These are phyloP conservation scores for Epichloe glyceriae DNA, from an alignment of 2,329 filamentous ascomycete genomes.

Conservation along the genomic window DNA sequence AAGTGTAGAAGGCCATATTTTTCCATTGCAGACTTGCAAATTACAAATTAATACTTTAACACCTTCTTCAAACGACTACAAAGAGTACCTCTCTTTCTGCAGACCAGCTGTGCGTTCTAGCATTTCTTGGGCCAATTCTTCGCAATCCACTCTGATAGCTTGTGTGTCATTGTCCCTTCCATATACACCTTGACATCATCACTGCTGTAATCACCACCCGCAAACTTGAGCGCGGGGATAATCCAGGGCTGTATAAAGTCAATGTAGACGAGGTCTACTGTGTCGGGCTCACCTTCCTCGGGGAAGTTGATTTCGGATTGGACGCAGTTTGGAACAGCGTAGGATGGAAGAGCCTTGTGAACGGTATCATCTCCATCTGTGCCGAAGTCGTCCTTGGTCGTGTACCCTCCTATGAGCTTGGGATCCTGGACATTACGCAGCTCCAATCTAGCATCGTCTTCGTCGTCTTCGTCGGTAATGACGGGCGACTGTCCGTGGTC, in stretches of 20 bases:
- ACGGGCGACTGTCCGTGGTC: slow-evolving; percentile 3
- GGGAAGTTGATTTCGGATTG: slow-evolving; percentile 56
- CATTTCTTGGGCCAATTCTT: slow-evolving; percentile 43
- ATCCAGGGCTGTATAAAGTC: slow-evolving; percentile 84
- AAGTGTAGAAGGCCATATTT: too few relatives aligned
- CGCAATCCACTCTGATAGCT: slow-evolving; percentile 44
- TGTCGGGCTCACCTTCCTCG: slow-evolving; percentile 43
- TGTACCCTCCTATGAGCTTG: slow-evolving; percentile 58
- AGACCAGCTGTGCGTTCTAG: slow-evolving; percentile 11
- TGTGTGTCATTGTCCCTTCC: slow-evolving; percentile 41
- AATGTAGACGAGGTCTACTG: slow-evolving; percentile 78
- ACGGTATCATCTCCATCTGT: slow-evolving; percentile 81
- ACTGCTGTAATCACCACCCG: slow-evolving; percentile 35
- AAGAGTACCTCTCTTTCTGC: background rate
- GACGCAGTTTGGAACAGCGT: slow-evolving; percentile 71
- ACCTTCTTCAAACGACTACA: background rate
- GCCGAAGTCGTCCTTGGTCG: slow-evolving; percentile 74
- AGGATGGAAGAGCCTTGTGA: slow-evolving; percentile 62
- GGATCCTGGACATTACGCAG: slow-evolving; percentile 14
- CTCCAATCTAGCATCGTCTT: slow-evolving; percentile 18
- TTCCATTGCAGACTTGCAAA: too few relatives aligned
- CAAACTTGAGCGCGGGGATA: slow-evolving; percentile 55
- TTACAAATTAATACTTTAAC: background rate
- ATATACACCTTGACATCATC: slow-evolving; percentile 38
- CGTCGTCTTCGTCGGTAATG: slow-evolving; percentile 2